Base-by-base conservation (phyloP, 2,329 filamentous ascomycete species). In the Calonectria pauciramosa region DNA sequence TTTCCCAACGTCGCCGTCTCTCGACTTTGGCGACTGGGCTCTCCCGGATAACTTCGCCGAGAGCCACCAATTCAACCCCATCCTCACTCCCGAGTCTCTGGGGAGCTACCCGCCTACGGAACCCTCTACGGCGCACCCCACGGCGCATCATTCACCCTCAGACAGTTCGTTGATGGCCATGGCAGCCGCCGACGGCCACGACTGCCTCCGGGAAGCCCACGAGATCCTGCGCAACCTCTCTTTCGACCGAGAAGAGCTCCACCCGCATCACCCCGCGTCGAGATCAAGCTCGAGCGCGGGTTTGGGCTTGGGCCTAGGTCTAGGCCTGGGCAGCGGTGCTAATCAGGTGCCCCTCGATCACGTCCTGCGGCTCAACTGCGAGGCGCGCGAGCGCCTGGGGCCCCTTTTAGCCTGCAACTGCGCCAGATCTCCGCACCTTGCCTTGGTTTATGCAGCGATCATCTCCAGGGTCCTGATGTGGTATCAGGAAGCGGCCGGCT, bases 201-300 rank as follows among this genome's bases (percentile, higher is more conserved):
- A 65, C 59, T 70, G 68, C 32, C 47, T 49, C 1, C 56, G 59
- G 8, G 68, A 64, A 16, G 56, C 59, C n/a, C 56, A 70, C 68
- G 68, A 70, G 32, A 70, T 70, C 32, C 59, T 70, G 14, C 56
- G 68, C 30, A 65, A 70, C 47, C 68, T 70, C 6, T 52, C 59
- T 13, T 70, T 64, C 32, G 56, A 63, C 32, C 56, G 56, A 4
- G 56, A 59, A 18, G 14, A 65, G 51, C 10, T 30, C 41, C 59
- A 54, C 32, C 56, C 41, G 41, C 44, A 47, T 23, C 14, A 18
- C 20, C n/a, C 28, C 52, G 51, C 49, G 18, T 67, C 56, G 11
- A n/a, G 56, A 63, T 63, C 56, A 10, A 60, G 8, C 56, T 60
- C 56, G 13, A 41, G n/a, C 34, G 44, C 44, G 1, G 44, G 44